Evolutionary conservation across 495 filamentous ascomycete species (phyloP), one percentile per base, ranked within the genome.

Genomic region (Copromyces sp.): DNA sequence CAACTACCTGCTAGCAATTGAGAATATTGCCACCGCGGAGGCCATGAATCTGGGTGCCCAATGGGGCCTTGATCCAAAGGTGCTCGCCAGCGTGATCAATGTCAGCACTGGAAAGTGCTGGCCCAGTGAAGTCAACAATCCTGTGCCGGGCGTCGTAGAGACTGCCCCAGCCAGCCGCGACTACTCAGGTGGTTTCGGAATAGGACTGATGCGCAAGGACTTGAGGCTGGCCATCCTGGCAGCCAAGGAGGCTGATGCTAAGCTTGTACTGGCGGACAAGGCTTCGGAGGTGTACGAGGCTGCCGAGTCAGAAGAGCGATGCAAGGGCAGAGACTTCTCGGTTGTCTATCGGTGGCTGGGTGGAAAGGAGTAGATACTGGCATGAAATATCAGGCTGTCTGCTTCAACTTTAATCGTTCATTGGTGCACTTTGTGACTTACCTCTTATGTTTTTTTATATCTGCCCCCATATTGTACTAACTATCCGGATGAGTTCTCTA

Each of bases 91-190:
- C 45, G 85, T 98, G 81, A 91, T 97, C 80, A 97, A 95, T 78
- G 88, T 90, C 24, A 93, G 91, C 68, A 96, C 93, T 1, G 94
- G 94, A 42, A 89, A 87, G 69, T 97, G 93, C 85, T 98, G 94
- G 94, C 92, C 93, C 9, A 93, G 89, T 73, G 94, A 97, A 79
- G 81, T 94, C 65, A 98, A 98, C 79, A 98, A 98, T 77, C 94
- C 94, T 1, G 92, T 97, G 11, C 91, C 93, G 47, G 93, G 92
- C n/a, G 93, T 95, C 0, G 85, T 93, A 9, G 88, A 90, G 47
- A 86, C 85, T 8, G 87, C 93, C 2, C 92, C 93, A 2, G 91
- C 94, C 0, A 86, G 84, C 45, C 87, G 89, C 29, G 93, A 89
- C 9, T 98, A 96, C 74, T 82, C 86, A 17, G 93, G 93, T 17